phyloP scores from a whole-genome alignment of 306 rosid species.

The Acmispon strigosus region DNA sequence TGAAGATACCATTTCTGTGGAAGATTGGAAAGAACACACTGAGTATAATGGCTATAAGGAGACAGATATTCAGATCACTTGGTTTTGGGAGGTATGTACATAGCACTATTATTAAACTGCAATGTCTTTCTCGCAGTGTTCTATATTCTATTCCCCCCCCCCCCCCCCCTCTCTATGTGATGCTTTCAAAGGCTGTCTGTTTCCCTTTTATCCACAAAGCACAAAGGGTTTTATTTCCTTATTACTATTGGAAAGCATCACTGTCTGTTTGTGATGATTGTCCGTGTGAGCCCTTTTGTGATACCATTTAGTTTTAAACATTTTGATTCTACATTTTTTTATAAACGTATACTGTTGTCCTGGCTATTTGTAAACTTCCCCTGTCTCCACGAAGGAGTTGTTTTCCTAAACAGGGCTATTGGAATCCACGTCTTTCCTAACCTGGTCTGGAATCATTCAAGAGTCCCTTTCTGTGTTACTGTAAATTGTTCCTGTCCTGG shows the following conservation, averaged over 20 bases:
- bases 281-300: too few relatives aligned
- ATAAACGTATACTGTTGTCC: not conserved
- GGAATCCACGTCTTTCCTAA: constrained; percentile 1
- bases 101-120: constrained; percentile 8
- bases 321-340: too few relatives aligned
- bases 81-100: constrained; percentile 94
- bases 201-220: constrained; percentile 7
- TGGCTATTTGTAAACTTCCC: not conserved
- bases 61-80: constrained; percentile 73
- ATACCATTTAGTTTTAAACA: too few relatives aligned
- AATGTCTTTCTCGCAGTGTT: not conserved
- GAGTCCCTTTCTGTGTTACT: not conserved
- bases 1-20: constrained; percentile 58
- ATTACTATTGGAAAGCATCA: constrained; percentile 2
- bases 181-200: not conserved
- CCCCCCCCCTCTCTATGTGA: not conserved
- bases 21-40: constrained; percentile 89
- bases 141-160: not conserved
- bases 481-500: constrained; percentile 12
- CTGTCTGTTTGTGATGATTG: not conserved
- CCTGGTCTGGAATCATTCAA: not conserved
- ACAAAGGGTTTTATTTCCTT: not conserved
- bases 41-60: constrained; percentile 81
- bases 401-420: not conserved
- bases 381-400: not conserved